Conservation (phyloP, 1,139 yeast species). For the Geotrichum klebahnii region DNA sequence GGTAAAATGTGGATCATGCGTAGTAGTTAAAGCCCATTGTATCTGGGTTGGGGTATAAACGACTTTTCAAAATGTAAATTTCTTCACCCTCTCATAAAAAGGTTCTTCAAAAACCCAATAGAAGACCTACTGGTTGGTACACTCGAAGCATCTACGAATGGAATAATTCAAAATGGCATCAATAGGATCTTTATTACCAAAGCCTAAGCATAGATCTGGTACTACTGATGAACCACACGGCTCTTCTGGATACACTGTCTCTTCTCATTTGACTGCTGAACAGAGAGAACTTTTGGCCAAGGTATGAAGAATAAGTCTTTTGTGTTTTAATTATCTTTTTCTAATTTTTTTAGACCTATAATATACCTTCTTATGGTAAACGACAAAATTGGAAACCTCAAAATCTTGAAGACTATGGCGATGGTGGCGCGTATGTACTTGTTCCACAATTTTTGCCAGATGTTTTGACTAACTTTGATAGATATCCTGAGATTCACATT, state of each 20-base stretch:
- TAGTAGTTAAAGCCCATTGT: too few species aligned
- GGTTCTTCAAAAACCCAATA: too few species aligned
- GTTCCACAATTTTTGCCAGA: background rate
- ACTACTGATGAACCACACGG: constrained; percentile 4
- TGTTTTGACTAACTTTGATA: constrained; percentile 3
- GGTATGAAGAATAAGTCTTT: constrained; percentile 2
- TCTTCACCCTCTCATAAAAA: too few species aligned
- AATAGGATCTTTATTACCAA: constrained; percentile 30
- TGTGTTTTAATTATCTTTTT: background rate
- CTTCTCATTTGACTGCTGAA: constrained; percentile 15
- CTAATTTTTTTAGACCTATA: constrained; percentile 13
- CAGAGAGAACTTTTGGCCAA: constrained; percentile 20
- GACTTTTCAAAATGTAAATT: too few species aligned
- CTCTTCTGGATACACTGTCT: constrained; percentile 9
- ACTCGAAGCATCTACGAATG: background rate
- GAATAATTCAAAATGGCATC: constrained; percentile 21
- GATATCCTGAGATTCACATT: constrained; percentile 37
- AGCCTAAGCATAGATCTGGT: constrained; percentile 27
- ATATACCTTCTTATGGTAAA: constrained; percentile 36
- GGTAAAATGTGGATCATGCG: too few species aligned
- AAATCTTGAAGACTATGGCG: constrained; percentile 35
- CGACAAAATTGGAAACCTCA: constrained; percentile 36
- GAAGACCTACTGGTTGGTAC: background rate
- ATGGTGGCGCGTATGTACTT: constrained; percentile 38
- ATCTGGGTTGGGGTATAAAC: too few species aligned